Conservation (phyloP, 2,329 filamentous ascomycete genomes). For the Thelonectria olida region DNA sequence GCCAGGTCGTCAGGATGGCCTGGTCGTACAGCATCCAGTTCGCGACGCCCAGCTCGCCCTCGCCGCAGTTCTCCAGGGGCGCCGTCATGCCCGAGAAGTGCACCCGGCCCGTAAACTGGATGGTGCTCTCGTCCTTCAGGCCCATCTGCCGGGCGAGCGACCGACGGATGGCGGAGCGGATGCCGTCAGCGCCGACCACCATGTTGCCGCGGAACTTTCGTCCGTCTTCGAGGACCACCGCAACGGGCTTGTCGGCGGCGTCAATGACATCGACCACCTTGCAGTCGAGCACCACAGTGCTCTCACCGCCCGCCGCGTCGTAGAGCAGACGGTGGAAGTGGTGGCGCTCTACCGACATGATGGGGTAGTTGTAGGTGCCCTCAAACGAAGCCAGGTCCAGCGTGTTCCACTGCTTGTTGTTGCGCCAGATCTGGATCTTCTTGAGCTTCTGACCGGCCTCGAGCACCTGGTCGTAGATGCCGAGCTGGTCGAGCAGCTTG, state of each 20-base stretch:
- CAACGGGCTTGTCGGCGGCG: slow-evolving; percentile 3
- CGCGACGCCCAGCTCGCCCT: slow-evolving; percentile 8
- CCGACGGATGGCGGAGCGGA: slow-evolving; percentile 17
- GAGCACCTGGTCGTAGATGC: slow-evolving; percentile 16
- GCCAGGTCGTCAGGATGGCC: slow-evolving; percentile 18
- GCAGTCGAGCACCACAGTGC: slow-evolving; percentile 11
- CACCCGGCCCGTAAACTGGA: slow-evolving; percentile 18
- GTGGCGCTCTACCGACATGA: slow-evolving; percentile 16
- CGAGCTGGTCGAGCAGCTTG: slow-evolving; percentile 18
- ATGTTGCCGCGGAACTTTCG: slow-evolving; percentile 17
- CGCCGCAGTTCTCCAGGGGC: slow-evolving; percentile 16
- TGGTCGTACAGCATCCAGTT: slow-evolving; percentile 25
- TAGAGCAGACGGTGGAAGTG: slow-evolving; percentile 18
- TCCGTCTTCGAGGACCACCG: slow-evolving; percentile 10
- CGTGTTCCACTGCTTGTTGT: slow-evolving; percentile 20
- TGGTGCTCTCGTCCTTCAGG: slow-evolving; percentile 19
- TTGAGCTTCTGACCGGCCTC: slow-evolving; percentile 16
- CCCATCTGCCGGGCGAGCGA: slow-evolving; percentile 12
- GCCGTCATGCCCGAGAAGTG: slow-evolving; percentile 18
- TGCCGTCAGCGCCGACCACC: slow-evolving; percentile 18
- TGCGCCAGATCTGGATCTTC: slow-evolving; percentile 20
- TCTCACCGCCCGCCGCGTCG: slow-evolving; percentile 11
- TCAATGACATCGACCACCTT: slow-evolving; percentile 15
- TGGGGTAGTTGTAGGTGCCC: slow-evolving; percentile 16
- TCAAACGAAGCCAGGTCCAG: slow-evolving; percentile 13